Percentiles rank a stretch among this genome's conserved stretches.
Evolutionary conservation across 495 filamentous ascomycete genomes (phyloP).

Genomic region (Lasiosphaeriaceae sp.): DNA sequence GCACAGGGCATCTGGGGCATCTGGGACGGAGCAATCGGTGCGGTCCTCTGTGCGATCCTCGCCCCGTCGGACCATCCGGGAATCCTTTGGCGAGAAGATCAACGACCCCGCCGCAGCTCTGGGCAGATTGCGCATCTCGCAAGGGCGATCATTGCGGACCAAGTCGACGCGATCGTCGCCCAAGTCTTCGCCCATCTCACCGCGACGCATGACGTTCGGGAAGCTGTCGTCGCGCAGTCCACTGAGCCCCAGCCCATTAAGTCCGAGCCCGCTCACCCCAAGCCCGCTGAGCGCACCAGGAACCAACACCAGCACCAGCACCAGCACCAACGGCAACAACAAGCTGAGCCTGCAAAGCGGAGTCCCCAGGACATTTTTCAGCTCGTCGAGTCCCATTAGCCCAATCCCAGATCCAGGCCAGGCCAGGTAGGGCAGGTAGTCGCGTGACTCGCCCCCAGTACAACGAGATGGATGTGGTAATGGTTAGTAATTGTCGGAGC

Average conservation of each 20-base stretch:
- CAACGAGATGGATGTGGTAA: too few relatives aligned
- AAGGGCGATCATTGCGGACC: constrained; percentile 2
- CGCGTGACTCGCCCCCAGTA: too few relatives aligned
- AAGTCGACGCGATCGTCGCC: constrained; percentile 1
- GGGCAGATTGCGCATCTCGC: constrained; percentile 9
- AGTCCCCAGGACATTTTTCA: not conserved
- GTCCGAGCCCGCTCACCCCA: not conserved
- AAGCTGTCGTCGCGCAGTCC: not conserved
- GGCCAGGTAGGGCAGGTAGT: too few relatives aligned
- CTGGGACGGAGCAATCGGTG: not conserved
- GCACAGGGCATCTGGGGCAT: not conserved
- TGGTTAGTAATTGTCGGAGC: too few relatives aligned
- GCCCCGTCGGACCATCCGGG: constrained; percentile 14
- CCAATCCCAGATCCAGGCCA: too few relatives aligned
- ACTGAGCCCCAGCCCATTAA: not conserved
- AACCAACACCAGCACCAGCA: not conserved
- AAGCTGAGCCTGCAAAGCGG: not conserved
- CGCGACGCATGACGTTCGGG: not conserved
- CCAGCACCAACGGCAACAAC: not conserved
- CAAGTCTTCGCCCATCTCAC: not conserved
- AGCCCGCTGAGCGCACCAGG: not conserved
- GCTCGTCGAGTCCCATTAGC: not conserved
- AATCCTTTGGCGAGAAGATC: constrained; percentile 28
- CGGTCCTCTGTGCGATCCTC: not conserved
- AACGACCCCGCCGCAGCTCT: constrained; percentile 22